These are phyloP conservation scores for Anisodus tanguticus DNA, from an alignment of 257 asterid genomes.

Conservation along the genomic window DNA sequence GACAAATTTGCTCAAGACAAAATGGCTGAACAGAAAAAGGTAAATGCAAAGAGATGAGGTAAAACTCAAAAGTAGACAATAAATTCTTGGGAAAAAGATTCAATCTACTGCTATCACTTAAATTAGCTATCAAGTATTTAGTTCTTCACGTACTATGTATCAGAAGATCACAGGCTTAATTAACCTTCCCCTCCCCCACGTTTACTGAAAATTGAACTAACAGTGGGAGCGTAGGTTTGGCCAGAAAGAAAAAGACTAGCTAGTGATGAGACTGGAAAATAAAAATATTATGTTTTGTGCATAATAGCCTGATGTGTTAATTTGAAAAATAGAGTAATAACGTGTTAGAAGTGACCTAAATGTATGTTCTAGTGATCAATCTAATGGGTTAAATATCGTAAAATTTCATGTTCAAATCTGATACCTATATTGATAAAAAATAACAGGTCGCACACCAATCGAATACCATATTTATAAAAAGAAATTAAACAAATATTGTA, in stretches of 20 bases:
- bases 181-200: slow-evolving; percentile 9
- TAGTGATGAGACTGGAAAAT: not conserved
- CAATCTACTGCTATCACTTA: slow-evolving; percentile 34
- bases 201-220: slow-evolving; percentile 37
- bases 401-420: too few relatives aligned
- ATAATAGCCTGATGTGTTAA: not conserved
- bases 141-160: not conserved
- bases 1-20: slow-evolving; percentile 64
- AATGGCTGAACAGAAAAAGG: slow-evolving; percentile 50
- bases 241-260: slow-evolving; percentile 13
- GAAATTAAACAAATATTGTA: not conserved
- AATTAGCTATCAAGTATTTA: slow-evolving; percentile 13
- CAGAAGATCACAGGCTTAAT: slow-evolving; percentile 23
- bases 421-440: too few relatives aligned
- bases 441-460: too few relatives aligned
- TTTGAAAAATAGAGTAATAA: not conserved
- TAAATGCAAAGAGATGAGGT: slow-evolving; percentile 46
- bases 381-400: not conserved
- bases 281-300: not conserved
- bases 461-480: not conserved
- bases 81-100: slow-evolving; percentile 29
- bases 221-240: slow-evolving; percentile 46
- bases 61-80: slow-evolving; percentile 45
- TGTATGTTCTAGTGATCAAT: not conserved
- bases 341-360: too few relatives aligned